A percentile compares a stretch with the other conserved stretches of the same genome.
Evolutionary conservation across 805 yeast genomes (phyloP).

Genomic region (Candida insectorum): DNA sequence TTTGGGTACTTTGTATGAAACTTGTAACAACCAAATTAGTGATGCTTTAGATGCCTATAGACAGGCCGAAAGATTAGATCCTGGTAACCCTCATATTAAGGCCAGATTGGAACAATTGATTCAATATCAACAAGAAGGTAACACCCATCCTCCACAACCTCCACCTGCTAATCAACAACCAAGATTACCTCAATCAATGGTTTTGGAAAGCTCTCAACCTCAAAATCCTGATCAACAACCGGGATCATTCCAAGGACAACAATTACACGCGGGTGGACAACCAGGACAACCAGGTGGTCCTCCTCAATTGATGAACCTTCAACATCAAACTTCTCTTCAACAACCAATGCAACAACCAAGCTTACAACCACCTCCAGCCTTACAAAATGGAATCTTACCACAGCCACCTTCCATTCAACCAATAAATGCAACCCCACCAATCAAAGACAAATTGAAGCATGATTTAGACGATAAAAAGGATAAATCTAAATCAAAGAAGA

Average conservation of each 20-base stretch:
- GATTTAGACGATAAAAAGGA: slow-evolving; percentile 40
- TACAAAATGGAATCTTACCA: slow-evolving; percentile 4
- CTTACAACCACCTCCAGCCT: slow-evolving; percentile 4
- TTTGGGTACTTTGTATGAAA: slow-evolving; percentile 92
- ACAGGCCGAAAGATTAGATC: slow-evolving; percentile 94
- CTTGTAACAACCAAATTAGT: slow-evolving; percentile 91
- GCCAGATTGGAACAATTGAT: slow-evolving; percentile 85
- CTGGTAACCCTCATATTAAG: slow-evolving; percentile 90
- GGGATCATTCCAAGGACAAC: no score
- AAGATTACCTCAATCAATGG: slow-evolving; percentile 59
- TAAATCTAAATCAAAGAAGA: slow-evolving; percentile 14
- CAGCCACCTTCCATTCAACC: slow-evolving; percentile 2
- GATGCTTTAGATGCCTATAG: slow-evolving; percentile 97
- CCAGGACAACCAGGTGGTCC: slow-evolving; percentile 8
- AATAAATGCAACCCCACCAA: not conserved
- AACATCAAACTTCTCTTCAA: not conserved
- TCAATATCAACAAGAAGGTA: slow-evolving; percentile 67
- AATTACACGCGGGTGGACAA: no score
- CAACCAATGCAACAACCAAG: slow-evolving; percentile 3
- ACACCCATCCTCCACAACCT: slow-evolving; percentile 59
- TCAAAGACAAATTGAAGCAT: slow-evolving; percentile 22
- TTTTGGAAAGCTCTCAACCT: slow-evolving; percentile 44
- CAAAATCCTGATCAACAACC: slow-evolving; percentile 17
- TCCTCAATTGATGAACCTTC: slow-evolving; percentile 4
- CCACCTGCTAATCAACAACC: slow-evolving; percentile 67